Base-by-base conservation (phyloP, 805 yeast species). In the Pichia gijzeniarum region DNA sequence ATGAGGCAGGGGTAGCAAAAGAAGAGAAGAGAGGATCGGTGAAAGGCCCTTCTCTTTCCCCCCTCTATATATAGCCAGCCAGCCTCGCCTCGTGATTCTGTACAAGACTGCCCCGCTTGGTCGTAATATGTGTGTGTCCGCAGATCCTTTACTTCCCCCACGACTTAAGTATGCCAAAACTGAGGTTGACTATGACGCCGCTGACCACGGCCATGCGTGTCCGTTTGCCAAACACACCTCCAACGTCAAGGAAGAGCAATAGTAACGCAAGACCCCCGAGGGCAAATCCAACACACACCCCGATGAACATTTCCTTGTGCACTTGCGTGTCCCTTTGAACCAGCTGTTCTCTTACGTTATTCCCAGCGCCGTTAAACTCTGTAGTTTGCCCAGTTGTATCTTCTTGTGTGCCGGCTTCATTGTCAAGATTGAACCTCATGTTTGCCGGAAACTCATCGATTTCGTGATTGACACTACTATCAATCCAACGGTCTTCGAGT, bases 401-500 rank as follows among this genome's bases (percentile, higher is more conserved):
- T 13, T 30, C 16, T 30, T 33, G n/a, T 6, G 28, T 36, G 10
- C 14, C 17, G 12, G 10, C 25, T 3, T n/a, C 18, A 30, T 18
- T 31, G 31, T 31, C 30, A 14, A 34, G 19, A 32, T 28, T 34
- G 5, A 45, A 16, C 8, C 39, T 30, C 22, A 60, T 36, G 34
- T 58, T 64, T 14, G 74, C 67, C 31, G 71, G 69, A 34, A 72
- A 69, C 40, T 68, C 74, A 41, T 70, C 75, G 43, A 71, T 72
- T 44, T 70, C 74, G 43, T 73, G 76, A 45, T 73, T 73, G 4
- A 77, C 85, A 1, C 88, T 83, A 40, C 82, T 79, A 53, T 88
- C 93, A 49, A 88, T 84, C 95, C 96, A 89, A 46, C 86, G 71
- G 53, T 88, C 96, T 59, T 88, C 96, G 47, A 87, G 61, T 51